A percentile compares a stretch with the other conserved stretches of the same genome.
Conservation (phyloP, 768 basidiomycete species). For the Kondoa subrosea region DNA sequence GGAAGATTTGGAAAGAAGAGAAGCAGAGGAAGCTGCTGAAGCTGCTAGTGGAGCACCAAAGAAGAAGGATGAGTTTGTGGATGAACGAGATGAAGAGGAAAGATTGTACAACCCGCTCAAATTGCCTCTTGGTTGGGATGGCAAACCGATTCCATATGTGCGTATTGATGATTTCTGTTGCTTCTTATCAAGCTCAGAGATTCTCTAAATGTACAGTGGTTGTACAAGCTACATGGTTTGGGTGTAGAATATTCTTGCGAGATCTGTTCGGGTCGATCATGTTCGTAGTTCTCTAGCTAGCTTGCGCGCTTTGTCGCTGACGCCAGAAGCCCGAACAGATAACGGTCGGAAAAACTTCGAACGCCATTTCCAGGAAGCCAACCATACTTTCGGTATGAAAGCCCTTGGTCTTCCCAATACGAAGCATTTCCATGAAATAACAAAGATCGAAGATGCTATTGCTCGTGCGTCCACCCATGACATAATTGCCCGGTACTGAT, state of each 20-base stretch:
- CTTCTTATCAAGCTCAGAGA: constrained; percentile 4
- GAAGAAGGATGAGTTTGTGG: neutral
- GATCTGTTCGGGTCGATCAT: constrained; percentile 89
- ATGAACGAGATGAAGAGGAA: constrained; percentile 74
- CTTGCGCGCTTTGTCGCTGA: neutral
- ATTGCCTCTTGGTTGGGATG: constrained; percentile 91
- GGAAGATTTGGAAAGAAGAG: constrained; percentile 42
- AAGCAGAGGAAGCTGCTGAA: constrained; percentile 28
- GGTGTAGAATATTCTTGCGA: constrained; percentile 97
- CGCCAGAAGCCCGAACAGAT: neutral
- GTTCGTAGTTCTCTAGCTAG: constrained; percentile 23
- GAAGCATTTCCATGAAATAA: constrained; percentile 98
- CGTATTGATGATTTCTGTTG: neutral
- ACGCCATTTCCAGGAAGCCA: constrained; percentile 89
- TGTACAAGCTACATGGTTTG: constrained; percentile 92
- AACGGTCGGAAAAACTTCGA: constrained; percentile 73
- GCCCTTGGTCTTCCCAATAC: constrained; percentile 93
- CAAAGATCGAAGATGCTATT: constrained; percentile 87
- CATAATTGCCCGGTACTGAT: neutral
- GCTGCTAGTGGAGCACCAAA: constrained; percentile 24
- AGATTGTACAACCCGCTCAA: constrained; percentile 96
- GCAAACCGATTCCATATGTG: constrained; percentile 89
- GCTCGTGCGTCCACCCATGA: constrained; percentile 46
- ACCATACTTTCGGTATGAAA: constrained; percentile 96
- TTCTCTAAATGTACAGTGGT: constrained; percentile 39